phyloP scores from a whole-genome alignment of 208 protist genomes.

The Tritrichomonas foetus region DNA sequence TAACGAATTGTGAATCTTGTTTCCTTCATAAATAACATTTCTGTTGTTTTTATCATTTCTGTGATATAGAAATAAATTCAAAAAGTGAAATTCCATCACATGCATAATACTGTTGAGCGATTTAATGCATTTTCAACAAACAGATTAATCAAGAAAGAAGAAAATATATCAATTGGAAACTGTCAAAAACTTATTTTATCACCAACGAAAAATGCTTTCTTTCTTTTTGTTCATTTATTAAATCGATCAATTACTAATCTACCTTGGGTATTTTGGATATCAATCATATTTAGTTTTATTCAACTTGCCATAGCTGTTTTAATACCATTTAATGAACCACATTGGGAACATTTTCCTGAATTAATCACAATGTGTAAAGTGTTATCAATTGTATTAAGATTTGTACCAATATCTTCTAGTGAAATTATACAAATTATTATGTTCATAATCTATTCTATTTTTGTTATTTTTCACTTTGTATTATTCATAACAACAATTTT shows the following conservation, averaged over 20 bases:
- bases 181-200: background rate
- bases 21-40: no score
- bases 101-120: background rate
- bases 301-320: background rate
- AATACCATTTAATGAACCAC: background rate
- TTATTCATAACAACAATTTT: background rate
- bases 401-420: background rate
- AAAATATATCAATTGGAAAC: background rate
- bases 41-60: no score
- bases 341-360: background rate
- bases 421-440: background rate
- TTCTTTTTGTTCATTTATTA: slow-evolving; percentile 21
- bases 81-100: no score
- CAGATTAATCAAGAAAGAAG: background rate
- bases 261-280: background rate
- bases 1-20: no score
- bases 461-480: background rate
- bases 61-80: no score
- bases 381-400: background rate
- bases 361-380: background rate
- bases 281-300: background rate
- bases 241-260: background rate
- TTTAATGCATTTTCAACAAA: background rate
- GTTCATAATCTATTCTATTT: background rate
- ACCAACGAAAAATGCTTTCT: background rate